Conservation (phyloP, 768 basidiomycete genomes). For the Tricholoma hemisulphureum region DNA sequence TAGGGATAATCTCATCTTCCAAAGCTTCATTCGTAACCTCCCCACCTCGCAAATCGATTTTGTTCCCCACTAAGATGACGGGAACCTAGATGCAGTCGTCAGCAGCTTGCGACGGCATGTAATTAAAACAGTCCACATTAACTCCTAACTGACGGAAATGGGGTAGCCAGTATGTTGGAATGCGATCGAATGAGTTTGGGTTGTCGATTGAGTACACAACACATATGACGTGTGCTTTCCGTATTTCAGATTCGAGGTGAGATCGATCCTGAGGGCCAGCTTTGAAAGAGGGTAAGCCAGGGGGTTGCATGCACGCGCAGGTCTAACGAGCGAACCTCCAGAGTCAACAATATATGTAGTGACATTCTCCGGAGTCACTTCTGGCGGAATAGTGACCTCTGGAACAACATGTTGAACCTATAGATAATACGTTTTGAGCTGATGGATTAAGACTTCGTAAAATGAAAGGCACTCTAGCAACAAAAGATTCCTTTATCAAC, state of each 20-base stretch:
- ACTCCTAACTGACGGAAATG: conserved; percentile 93
- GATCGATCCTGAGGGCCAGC: conserved; percentile 82
- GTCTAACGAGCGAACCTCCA: conserved; percentile 62
- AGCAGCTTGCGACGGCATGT: not conserved
- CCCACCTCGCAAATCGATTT: conserved; percentile 93
- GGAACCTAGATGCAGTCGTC: conserved; percentile 62
- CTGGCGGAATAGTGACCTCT: conserved; percentile 96
- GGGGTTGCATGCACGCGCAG: conserved; percentile 1
- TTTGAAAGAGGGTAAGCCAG: conserved; percentile 29
- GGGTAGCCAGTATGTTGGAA: conserved; percentile 98
- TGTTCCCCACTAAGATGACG: conserved; percentile 96
- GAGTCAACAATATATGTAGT: conserved; percentile 98
- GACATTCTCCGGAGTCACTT: conserved; percentile 96
- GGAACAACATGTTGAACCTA: conserved; percentile 95
- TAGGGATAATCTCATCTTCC: conserved; percentile 92
- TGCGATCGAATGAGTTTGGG: conserved; percentile 93
- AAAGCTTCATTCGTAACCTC: conserved; percentile 92
- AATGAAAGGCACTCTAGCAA: conserved; percentile 64
- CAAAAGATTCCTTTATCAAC: conserved; percentile 93
- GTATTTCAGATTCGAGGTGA: conserved; percentile 92
- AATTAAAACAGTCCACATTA: conserved; percentile 57
- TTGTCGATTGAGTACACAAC: conserved; percentile 98
- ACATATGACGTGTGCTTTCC: conserved; percentile 97
- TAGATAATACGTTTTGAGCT: conserved; percentile 4
- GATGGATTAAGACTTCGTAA: not conserved